Evolutionary conservation across 1,284 basidiomycete species (phyloP), one percentile per base, ranked within the genome.

Genomic region (Rhodofomes roseus): DNA sequence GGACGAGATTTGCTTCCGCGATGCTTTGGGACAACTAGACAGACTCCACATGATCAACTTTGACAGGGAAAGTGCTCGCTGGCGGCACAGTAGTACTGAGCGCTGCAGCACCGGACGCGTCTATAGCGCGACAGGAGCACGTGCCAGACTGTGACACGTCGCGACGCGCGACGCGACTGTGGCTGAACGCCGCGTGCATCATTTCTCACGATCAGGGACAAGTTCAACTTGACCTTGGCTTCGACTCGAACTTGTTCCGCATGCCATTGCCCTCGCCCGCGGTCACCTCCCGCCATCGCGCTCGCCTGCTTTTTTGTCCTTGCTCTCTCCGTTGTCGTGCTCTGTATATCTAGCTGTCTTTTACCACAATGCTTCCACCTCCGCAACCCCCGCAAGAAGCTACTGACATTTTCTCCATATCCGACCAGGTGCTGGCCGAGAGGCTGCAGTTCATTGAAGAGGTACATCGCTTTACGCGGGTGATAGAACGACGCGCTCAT

Each of bases 381-480:
- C 69, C 70, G 11, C 68, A 66, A 37, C 63, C 73, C 2, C 67
- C 75, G 16, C 53, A 71, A 6, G 70, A 78, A 57, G 71, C 72
- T 43, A 76, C 73, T 8, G 79, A 82, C 68, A 78, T 83, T 54
- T 83, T 79, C 71, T 81, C 81, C 25, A 76, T 85, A 55, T 80
- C 83, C 7, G 82, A 85, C 76, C 80, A 88, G 60, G 83, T 82
- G 58, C 77, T 92, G 48, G 83, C 84, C 43, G 82, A 90, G 65
- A 83, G 83, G 57, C 77, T 91, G 44, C 81, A 85, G 62, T 92
- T 92, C 72, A 81, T 91, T 57, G 81, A 89, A 75, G 90, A 92
- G 80, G 90, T 87, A 41, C 22, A 9, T 20, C 60, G 40, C 36
- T 62, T 27, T 61, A 23, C 12, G 44, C 52, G 39, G 57, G 39